Evolutionary conservation across 2,329 filamentous ascomycete species (phyloP).

Genomic region (Xylaria multiplex): DNA sequence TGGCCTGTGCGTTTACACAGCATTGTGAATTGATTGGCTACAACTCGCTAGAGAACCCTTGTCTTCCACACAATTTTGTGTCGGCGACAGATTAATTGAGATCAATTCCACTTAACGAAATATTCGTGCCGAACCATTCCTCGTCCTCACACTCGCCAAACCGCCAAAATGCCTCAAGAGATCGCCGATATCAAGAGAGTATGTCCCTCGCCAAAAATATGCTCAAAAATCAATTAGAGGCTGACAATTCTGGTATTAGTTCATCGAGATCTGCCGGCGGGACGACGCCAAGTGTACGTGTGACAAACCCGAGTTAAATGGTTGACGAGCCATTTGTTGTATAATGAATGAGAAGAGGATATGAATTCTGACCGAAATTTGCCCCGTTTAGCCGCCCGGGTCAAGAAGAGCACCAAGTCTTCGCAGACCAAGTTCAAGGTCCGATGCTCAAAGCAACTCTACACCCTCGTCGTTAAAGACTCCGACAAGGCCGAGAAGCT

Average conservation of each 20-base stretch:
- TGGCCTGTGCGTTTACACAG: slow-evolving; percentile 33
- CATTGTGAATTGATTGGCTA: slow-evolving; percentile 27
- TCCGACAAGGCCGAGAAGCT: slow-evolving; percentile 99
- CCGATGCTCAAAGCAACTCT: slow-evolving; percentile 94
- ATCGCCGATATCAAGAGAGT: slow-evolving; percentile 96
- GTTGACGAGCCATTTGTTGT: slow-evolving; percentile 22
- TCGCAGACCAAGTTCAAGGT: slow-evolving; percentile 99
- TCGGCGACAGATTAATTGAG: slow-evolving; percentile 41
- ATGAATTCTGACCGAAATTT: slow-evolving; percentile 46
- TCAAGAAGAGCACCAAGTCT: slow-evolving; percentile 94
- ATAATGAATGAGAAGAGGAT: slow-evolving; percentile 27
- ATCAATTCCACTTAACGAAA: slow-evolving; percentile 31
- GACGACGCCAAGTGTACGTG: slow-evolving; percentile 99
- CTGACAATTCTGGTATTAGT: slow-evolving; percentile 65
- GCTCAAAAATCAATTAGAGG: background rate
- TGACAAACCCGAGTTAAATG: slow-evolving; percentile 28
- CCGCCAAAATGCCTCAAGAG: slow-evolving; percentile 95
- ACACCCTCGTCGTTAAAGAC: slow-evolving; percentile 99
- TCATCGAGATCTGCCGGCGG: slow-evolving; percentile 99
- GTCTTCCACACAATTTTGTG: slow-evolving; percentile 48
- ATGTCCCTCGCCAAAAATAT: slow-evolving; percentile 33
- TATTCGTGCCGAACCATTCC: slow-evolving; percentile 32
- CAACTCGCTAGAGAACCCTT: slow-evolving; percentile 39
- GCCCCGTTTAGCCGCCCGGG: slow-evolving; percentile 74
- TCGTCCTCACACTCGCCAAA: slow-evolving; percentile 49